A percentile compares a stretch with the other conserved stretches of the same genome.
These are phyloP conservation scores for Saccharomycopsis fodiens DNA, from an alignment of 805 yeast genomes.

Conservation along the genomic window DNA sequence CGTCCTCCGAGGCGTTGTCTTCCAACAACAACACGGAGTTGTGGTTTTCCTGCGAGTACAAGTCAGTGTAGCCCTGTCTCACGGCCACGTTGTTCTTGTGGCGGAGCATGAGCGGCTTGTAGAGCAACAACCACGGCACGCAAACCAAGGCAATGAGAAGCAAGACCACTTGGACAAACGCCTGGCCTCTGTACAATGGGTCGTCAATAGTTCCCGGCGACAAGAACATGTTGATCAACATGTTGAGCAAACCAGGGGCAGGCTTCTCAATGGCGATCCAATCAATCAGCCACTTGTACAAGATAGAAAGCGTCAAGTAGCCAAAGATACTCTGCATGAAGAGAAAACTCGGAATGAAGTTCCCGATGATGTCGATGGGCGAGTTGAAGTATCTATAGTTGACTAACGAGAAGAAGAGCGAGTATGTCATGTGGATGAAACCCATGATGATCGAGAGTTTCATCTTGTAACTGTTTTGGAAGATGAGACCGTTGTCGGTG, in stretches of 20 bases:
- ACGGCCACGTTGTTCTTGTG: slow-evolving; percentile 39
- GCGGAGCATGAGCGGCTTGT: slow-evolving; percentile 72
- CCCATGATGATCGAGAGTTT: slow-evolving; percentile 94
- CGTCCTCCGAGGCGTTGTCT: slow-evolving; percentile 23
- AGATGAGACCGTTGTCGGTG: slow-evolving; percentile 81
- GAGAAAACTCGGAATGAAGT: slow-evolving; percentile 86
- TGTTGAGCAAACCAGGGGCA: slow-evolving; percentile 90
- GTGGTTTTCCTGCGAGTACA: slow-evolving; percentile 34
- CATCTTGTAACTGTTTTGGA: slow-evolving; percentile 96
- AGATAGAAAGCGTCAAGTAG: slow-evolving; percentile 73
- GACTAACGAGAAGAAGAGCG: slow-evolving; percentile 75
- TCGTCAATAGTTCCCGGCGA: slow-evolving; percentile 87
- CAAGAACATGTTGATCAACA: slow-evolving; percentile 92
- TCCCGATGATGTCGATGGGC: slow-evolving; percentile 77
- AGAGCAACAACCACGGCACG: slow-evolving; percentile 85
- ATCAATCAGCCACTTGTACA: slow-evolving; percentile 91
- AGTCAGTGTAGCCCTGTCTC: slow-evolving; percentile 44
- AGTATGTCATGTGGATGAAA: slow-evolving; percentile 87
- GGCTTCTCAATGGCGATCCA: slow-evolving; percentile 72
- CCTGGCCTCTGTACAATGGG: slow-evolving; percentile 73
- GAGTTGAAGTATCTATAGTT: slow-evolving; percentile 67
- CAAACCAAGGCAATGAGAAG: slow-evolving; percentile 74
- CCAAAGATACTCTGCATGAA: slow-evolving; percentile 98
- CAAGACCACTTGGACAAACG: slow-evolving; percentile 61
- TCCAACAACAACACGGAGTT: slow-evolving; percentile 23